Percentiles rank a stretch among this genome's conserved stretches.
Conservation (phyloP, 805 yeast genomes). For the Candida tammaniensis region DNA sequence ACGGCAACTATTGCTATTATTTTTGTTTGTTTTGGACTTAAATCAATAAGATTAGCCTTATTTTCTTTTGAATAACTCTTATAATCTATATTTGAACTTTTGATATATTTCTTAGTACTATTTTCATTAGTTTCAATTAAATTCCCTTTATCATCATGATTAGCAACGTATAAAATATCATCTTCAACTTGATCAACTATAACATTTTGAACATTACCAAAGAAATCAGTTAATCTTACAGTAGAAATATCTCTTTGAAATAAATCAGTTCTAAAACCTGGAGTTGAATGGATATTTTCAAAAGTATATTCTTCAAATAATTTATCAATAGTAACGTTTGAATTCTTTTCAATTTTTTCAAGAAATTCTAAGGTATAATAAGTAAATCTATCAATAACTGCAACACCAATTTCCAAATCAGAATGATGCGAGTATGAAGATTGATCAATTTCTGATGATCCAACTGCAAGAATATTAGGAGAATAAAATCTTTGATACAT, state of each 20-base stretch:
- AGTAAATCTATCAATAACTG: constrained; percentile 95
- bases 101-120: constrained; percentile 1
- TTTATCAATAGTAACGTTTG: constrained; percentile 74
- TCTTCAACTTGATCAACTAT: constrained; percentile 57
- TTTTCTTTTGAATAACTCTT: constrained; percentile 9
- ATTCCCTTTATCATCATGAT: constrained; percentile 26
- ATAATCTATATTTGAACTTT: constrained; percentile 8
- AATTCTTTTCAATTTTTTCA: constrained; percentile 75
- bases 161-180: constrained; percentile 35
- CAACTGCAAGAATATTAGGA: constrained; percentile 90
- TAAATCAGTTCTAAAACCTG: constrained; percentile 87
- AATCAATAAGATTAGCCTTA: constrained; percentile 11
- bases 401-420: constrained; percentile 94
- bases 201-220: constrained; percentile 86
- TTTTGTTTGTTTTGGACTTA: constrained; percentile 14
- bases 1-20: constrained; percentile 16
- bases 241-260: constrained; percentile 63
- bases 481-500: constrained; percentile 92
- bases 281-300: constrained; percentile 84
- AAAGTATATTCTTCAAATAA: constrained; percentile 81
- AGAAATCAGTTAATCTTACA: constrained; percentile 86
- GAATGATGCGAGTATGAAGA: constrained; percentile 94
- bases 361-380: constrained; percentile 85
- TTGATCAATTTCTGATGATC: constrained; percentile 84
- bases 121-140: neutral